These are phyloP conservation scores for Apiospora saccharicola DNA, from an alignment of 2,329 filamentous ascomycete genomes.

Conservation along the genomic window DNA sequence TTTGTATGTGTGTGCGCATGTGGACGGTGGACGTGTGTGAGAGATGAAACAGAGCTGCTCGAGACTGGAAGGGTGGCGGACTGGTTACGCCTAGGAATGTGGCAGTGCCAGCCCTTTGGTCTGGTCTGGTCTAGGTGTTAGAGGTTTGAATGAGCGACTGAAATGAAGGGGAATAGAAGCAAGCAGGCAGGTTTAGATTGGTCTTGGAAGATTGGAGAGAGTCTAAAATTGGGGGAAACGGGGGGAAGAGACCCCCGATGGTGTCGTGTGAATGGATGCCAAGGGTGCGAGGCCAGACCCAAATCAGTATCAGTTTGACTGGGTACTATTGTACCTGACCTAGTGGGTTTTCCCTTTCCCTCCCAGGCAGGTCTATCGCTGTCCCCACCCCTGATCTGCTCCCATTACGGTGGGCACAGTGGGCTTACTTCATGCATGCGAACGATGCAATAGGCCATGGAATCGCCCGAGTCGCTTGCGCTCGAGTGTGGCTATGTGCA, in stretches of 20 bases:
- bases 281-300: slow-evolving; percentile 16
- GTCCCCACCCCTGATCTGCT: slow-evolving; percentile 20
- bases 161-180: slow-evolving; percentile 18
- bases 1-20: slow-evolving; percentile 19
- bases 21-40: neutral
- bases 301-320: slow-evolving; percentile 22
- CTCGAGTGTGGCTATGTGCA: slow-evolving; percentile 14
- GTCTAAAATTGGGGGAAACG: neutral
- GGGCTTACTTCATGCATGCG: slow-evolving; percentile 7
- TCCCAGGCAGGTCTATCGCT: slow-evolving; percentile 16
- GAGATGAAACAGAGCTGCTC: slow-evolving; percentile 21
- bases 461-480: slow-evolving; percentile 15
- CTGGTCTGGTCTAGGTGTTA: neutral
- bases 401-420: slow-evolving; percentile 18
- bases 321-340: neutral
- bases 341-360: neutral
- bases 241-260: neutral
- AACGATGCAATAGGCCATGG: slow-evolving; percentile 14
- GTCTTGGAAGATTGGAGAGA: slow-evolving; percentile 7
- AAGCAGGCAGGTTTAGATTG: slow-evolving; percentile 10
- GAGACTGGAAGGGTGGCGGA: slow-evolving; percentile 21
- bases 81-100: slow-evolving; percentile 22
- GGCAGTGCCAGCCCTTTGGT: slow-evolving; percentile 21
- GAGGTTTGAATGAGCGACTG: slow-evolving; percentile 4
- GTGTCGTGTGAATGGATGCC: slow-evolving; percentile 4